phyloP scores from a whole-genome alignment of 2,329 filamentous ascomycete species.

The Bipolaris gigantea region DNA sequence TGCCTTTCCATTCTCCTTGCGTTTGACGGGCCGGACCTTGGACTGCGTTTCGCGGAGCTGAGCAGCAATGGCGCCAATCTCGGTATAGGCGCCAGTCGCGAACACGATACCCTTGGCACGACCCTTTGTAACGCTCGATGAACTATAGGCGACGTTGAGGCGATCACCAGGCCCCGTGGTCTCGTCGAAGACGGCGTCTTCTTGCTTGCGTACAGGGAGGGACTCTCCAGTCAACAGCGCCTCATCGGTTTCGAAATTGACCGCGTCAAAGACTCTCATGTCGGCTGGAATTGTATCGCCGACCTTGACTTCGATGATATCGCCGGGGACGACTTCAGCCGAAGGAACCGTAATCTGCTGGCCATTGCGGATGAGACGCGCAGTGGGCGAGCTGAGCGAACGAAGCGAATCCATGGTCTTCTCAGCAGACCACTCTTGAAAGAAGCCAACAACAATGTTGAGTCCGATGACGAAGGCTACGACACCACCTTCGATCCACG shows the following conservation, averaged over 20 bases:
- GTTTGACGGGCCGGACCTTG: conserved; percentile 46
- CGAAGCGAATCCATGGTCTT: conserved; percentile 53
- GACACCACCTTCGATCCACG: conserved; percentile 54
- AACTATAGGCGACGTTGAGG: conserved; percentile 69
- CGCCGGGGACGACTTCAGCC: conserved; percentile 65
- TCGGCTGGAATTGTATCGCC: conserved; percentile 72
- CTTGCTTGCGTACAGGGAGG: conserved; percentile 65
- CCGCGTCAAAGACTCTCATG: conserved; percentile 58
- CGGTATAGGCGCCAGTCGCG: conserved; percentile 69
- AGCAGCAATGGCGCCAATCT: conserved; percentile 72
- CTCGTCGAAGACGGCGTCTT: conserved; percentile 55
- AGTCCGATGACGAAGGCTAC: conserved; percentile 50
- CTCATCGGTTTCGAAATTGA: conserved; percentile 77
- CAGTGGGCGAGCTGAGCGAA: conserved; percentile 51
- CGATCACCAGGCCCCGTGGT: conserved; percentile 67
- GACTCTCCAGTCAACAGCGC: conserved; percentile 72
- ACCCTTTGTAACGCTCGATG: conserved; percentile 44
- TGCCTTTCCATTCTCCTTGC: conserved; percentile 39
- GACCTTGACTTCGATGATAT: conserved; percentile 62
- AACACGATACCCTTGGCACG: conserved; percentile 69
- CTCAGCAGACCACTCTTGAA: conserved; percentile 51
- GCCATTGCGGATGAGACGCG: conserved; percentile 55
- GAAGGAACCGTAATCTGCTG: conserved; percentile 56
- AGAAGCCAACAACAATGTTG: conserved; percentile 52
- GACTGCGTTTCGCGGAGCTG: conserved; percentile 59